Evolutionary conservation across 768 basidiomycete species (phyloP).

Genomic region (Collybia sp.): DNA sequence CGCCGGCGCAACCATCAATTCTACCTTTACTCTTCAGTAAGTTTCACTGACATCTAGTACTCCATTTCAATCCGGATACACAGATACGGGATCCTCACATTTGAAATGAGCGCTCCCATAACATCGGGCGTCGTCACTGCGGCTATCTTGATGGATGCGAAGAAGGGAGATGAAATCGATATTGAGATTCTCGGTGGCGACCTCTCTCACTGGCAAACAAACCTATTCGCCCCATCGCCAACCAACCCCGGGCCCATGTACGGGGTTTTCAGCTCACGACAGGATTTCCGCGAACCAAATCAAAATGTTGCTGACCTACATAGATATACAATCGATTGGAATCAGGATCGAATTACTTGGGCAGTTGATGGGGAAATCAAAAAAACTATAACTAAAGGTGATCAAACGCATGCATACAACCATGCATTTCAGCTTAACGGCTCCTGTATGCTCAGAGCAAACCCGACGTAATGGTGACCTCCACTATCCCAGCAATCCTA

Average conservation of each 20-base stretch:
- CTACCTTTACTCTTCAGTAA: slow-evolving; percentile 30
- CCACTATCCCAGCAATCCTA: slow-evolving; percentile 31
- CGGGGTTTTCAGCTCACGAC: slow-evolving; percentile 28
- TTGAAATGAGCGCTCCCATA: slow-evolving; percentile 24
- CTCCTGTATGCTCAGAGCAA: slow-evolving; percentile 15
- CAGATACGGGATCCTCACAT: slow-evolving; percentile 31
- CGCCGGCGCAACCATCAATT: slow-evolving; percentile 35
- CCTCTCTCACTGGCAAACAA: slow-evolving; percentile 33
- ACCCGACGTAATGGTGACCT: slow-evolving; percentile 24
- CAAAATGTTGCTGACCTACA: slow-evolving; percentile 17
- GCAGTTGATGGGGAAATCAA: slow-evolving; percentile 29
- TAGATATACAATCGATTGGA: slow-evolving; percentile 37
- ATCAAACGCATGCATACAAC: not conserved
- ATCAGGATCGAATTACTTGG: slow-evolving; percentile 31
- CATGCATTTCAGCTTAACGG: not conserved
- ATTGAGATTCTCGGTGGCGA: slow-evolving; percentile 37
- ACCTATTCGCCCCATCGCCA: slow-evolving; percentile 29
- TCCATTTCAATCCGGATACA: slow-evolving; percentile 5
- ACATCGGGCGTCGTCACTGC: slow-evolving; percentile 34
- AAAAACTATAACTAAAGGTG: slow-evolving; percentile 24
- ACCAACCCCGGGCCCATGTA: slow-evolving; percentile 26
- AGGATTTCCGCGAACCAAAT: slow-evolving; percentile 8
- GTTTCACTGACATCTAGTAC: slow-evolving; percentile 1
- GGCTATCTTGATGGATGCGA: slow-evolving; percentile 29
- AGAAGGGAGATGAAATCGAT: slow-evolving; percentile 34